Percentiles rank a stretch among this genome's conserved stretches.
These are phyloP conservation scores for Orbilia javanica DNA, from an alignment of 2,329 filamentous ascomycete genomes.

Conservation along the genomic window DNA sequence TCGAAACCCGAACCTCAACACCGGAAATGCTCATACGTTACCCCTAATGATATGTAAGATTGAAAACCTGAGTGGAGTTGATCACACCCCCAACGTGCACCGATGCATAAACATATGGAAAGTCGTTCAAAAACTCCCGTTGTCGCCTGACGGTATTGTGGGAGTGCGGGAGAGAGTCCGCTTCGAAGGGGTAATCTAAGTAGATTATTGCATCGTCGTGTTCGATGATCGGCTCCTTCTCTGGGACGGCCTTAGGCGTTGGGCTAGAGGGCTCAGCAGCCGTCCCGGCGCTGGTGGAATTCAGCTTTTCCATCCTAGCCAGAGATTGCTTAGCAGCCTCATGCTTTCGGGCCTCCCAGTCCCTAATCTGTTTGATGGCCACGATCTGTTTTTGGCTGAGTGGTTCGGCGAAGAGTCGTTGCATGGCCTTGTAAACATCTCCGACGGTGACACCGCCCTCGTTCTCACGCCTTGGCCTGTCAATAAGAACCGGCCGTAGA, in stretches of 20 bases:
- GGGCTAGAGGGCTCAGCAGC: background rate
- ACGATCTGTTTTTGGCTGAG: slow-evolving; percentile 35
- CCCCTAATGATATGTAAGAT: slow-evolving; percentile 51
- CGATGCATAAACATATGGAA: slow-evolving; percentile 55
- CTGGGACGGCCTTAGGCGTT: background rate
- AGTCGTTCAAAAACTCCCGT: slow-evolving; percentile 51
- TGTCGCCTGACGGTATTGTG: slow-evolving; percentile 32
- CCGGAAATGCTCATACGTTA: slow-evolving; percentile 21
- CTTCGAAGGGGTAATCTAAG: slow-evolving; percentile 25
- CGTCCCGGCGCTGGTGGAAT: background rate
- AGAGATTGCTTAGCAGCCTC: slow-evolving; percentile 39
- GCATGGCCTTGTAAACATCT: slow-evolving; percentile 47
- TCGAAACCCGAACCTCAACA: background rate
- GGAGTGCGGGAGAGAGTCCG: slow-evolving; percentile 21
- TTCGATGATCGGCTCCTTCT: slow-evolving; percentile 41
- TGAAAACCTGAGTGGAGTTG: slow-evolving; percentile 34
- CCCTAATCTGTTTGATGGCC: slow-evolving; percentile 36
- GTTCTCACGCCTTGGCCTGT: background rate
- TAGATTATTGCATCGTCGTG: slow-evolving; percentile 45
- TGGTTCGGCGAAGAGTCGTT: slow-evolving; percentile 45
- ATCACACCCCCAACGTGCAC: slow-evolving; percentile 19
- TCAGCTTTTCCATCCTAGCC: slow-evolving; percentile 22
- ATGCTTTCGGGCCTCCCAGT: slow-evolving; percentile 50
- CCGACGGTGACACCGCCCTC: slow-evolving; percentile 42
- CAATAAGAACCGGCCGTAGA: slow-evolving; percentile 41